A percentile compares a stretch with the other conserved stretches of the same genome.
Conservation (phyloP, 257 asterid genomes). For the Fraxinus americana region DNA sequence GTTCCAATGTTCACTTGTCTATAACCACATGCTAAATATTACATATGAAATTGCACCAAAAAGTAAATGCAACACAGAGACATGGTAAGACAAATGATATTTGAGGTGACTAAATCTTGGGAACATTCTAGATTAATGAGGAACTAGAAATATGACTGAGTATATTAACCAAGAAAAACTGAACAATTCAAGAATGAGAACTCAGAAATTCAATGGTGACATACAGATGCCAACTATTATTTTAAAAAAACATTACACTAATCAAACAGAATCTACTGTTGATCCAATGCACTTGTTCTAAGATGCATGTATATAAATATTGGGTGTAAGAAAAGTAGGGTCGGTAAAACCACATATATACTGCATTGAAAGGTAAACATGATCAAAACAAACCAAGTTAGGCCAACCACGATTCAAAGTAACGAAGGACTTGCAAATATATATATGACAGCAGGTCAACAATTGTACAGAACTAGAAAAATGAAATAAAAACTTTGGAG, state of each 20-base stretch:
- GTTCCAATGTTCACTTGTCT: no score
- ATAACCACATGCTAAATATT: not conserved
- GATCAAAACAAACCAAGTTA: not conserved
- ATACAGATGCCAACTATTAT: not conserved
- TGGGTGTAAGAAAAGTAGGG: no score
- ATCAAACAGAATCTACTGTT: not conserved
- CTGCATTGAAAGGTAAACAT: not conserved
- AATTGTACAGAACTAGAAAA: not conserved
- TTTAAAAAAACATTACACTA: not conserved
- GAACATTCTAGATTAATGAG: not conserved
- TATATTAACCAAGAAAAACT: no score
- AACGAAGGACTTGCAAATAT: no score
- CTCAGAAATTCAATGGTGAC: not conserved
- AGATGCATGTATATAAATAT: not conserved
- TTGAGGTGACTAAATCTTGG: conserved; percentile 1
- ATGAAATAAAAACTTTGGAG: not conserved
- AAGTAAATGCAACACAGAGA: no score
- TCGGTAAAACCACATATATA: conserved; percentile 1
- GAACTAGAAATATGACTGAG: not conserved
- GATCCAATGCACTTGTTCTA: not conserved
- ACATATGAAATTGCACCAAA: no score
- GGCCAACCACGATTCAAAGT: no score
- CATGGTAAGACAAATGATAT: not conserved
- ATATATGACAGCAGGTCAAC: not conserved
- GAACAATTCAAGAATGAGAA: not conserved